Base-by-base conservation (phyloP, 208 protist genomes). In the Jaenimonas drosophilae region DNA sequence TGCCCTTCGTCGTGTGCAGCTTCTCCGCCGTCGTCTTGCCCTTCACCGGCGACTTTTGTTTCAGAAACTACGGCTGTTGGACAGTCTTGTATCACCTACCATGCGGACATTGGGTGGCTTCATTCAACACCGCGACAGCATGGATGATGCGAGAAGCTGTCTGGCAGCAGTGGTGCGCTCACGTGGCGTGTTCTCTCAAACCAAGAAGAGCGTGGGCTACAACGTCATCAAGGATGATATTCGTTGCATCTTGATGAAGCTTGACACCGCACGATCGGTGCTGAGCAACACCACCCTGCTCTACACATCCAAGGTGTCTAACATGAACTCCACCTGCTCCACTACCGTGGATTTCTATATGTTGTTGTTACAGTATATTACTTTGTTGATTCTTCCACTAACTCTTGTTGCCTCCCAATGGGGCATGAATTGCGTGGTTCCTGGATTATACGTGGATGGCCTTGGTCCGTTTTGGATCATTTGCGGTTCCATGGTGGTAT, bases 351-450 rank as follows among this genome's bases (percentile, higher is more conserved):
- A 87, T 54, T 68, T 67, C 23, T 74, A 59, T 37, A 47, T 54
- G 43, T 28, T 87, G 16, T 46, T 70, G n/a, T 46, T 80, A n/a
- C 34, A 60, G 30, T 79, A 69, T 54, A 43, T 83, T 17, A 11
- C 64, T 1, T 28, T 87, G 9, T 53, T 65, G 21, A 44, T 72
- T 11, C 24, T 87, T 3, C 77, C 77, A 3, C 42, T 78, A 12
- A 76, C 52, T 26, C 54, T 74, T 19, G 37, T 87, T 7, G 73
- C 60, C 1, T 73, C 65, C 17, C 77, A 87, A 1, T 87, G 69
- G 62, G 77, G 70, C 26, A 68, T 87, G 63, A 82, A 87, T 49
- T 79, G 65, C 41, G 28, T 54, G 4, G 70, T 87, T 26, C 77
- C 73, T 1, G 75, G 56, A 17, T 32, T 51, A 28, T 14, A 55